Conservation (phyloP, 345 rosid genomes). For the Murraya paniculata region DNA sequence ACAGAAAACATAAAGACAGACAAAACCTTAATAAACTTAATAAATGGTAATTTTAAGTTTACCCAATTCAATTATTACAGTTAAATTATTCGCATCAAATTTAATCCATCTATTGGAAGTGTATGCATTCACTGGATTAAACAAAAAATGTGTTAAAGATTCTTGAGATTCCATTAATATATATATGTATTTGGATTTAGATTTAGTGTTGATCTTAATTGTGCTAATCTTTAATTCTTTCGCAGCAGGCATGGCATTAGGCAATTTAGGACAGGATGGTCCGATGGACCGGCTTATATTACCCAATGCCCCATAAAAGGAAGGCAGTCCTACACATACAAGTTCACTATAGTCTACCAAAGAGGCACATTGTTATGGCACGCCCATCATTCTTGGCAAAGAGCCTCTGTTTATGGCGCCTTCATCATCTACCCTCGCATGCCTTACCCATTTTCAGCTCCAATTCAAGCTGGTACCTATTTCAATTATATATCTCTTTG, state of each 20-base stretch:
- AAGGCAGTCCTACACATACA: constrained; percentile 52
- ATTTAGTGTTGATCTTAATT: too few species aligned
- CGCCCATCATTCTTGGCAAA: constrained; percentile 64
- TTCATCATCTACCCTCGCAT: constrained; percentile 53
- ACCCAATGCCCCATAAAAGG: constrained; percentile 64
- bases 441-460: constrained; percentile 48
- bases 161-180: too few species aligned
- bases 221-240: too few species aligned
- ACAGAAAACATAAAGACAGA: too few species aligned
- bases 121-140: too few species aligned
- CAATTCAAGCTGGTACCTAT: constrained; percentile 45
- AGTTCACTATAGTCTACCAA: constrained; percentile 46
- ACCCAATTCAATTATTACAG: too few species aligned
- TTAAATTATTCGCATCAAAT: too few species aligned
- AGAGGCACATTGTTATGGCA: constrained; percentile 71
- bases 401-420: constrained; percentile 65
- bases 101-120: too few species aligned
- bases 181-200: too few species aligned
- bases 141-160: too few species aligned
- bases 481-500: not conserved
- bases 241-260: constrained; percentile 59
- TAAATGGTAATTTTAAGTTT: too few species aligned
- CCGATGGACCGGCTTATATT: constrained; percentile 67
- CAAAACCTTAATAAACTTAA: too few species aligned
- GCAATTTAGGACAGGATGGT: constrained; percentile 63